Conservation (phyloP, 176 grass and related monocot species). For the Cenchrus americanus region DNA sequence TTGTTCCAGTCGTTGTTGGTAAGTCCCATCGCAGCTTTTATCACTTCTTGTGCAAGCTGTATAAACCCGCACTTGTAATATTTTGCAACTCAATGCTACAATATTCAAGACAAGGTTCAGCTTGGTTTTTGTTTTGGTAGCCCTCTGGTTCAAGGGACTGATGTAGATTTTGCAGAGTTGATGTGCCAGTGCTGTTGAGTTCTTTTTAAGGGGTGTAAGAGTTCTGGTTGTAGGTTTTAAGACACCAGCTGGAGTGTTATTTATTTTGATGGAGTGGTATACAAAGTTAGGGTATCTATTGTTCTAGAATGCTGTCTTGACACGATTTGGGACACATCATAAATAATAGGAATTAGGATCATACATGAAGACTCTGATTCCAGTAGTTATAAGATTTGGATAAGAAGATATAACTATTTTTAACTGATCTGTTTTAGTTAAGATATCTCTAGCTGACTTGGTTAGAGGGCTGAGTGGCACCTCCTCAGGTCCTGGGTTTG, state of each 20-base stretch:
- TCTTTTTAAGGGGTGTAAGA: slow-evolving; percentile 2
- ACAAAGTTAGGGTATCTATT: neutral
- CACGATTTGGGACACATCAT: neutral
- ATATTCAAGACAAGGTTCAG: slow-evolving; percentile 19
- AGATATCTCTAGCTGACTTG: too few species aligned
- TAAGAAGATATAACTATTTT: slow-evolving; percentile 6
- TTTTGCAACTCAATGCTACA: slow-evolving; percentile 12
- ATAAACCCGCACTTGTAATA: neutral
- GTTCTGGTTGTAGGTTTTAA: neutral
- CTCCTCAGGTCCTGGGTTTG: too few species aligned
- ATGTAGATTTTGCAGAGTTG: slow-evolving; percentile 16
- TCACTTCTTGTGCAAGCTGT: slow-evolving; percentile 24
- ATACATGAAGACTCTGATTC: slow-evolving; percentile 4
- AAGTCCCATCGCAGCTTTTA: slow-evolving; percentile 39
- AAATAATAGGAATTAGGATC: slow-evolving; percentile 17
- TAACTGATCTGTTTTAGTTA: neutral
- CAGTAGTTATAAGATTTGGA: slow-evolving; percentile 13
- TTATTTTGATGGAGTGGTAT: neutral
- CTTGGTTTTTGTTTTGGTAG: neutral
- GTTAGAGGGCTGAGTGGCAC: too few species aligned
- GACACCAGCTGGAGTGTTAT: neutral
- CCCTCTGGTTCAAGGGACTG: neutral
- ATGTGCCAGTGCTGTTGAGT: neutral
- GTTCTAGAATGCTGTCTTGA: neutral
- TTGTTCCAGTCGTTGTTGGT: slow-evolving; percentile 90